Base-by-base conservation (phyloP, 1,284 basidiomycete genomes). In the Ceratobasidium sp. region DNA sequence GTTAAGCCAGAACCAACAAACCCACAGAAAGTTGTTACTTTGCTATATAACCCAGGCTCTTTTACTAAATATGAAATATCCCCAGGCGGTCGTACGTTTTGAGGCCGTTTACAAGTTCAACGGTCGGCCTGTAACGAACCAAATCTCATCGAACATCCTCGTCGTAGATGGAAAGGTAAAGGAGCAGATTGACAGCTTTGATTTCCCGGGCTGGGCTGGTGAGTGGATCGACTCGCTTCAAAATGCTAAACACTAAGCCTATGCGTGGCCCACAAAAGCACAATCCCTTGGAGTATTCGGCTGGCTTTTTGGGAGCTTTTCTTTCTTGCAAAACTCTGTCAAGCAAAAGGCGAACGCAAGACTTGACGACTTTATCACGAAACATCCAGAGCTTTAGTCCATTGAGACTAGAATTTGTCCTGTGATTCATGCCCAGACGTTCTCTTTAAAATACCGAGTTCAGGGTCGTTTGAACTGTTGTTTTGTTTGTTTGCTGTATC, bases 111-210 rank as follows among this genome's bases (percentile, higher is more conserved):
- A 69, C 39, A 69, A 69, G 64, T 69, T 69, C 39, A 30, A 57
- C 12, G 64, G 8, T 14, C 52, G 64, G 2, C 64, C 64, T 6
- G 64, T 69, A 26, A 69, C 64, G 23, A 69, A 69, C 41, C 64
- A 69, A 21, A 69, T 69, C 26, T 57, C 64, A 3, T 41, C 64
- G 21, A 18, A 57, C n/a, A 69, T 69, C 21, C 16, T 69, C 34
- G 64, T 69, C 6, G 52, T 69, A 32, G 64, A 69, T 34, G 64
- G 64, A 45, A 69, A 57, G n/a, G 64, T 69, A 5, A 69, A 69
- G 32, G 64, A 69, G 32, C 64, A 69, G 45, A 28, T 57, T 14
- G 64, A 69, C n/a, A 18, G 34, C 18, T 69, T 69, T 34, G 52
- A 69, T 32, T 39, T 69, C 18, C 39, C 64, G 6, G 57, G 3